These are phyloP conservation scores for Neonectria faginata DNA, from an alignment of 2,329 filamentous ascomycete species.

Conservation along the genomic window DNA sequence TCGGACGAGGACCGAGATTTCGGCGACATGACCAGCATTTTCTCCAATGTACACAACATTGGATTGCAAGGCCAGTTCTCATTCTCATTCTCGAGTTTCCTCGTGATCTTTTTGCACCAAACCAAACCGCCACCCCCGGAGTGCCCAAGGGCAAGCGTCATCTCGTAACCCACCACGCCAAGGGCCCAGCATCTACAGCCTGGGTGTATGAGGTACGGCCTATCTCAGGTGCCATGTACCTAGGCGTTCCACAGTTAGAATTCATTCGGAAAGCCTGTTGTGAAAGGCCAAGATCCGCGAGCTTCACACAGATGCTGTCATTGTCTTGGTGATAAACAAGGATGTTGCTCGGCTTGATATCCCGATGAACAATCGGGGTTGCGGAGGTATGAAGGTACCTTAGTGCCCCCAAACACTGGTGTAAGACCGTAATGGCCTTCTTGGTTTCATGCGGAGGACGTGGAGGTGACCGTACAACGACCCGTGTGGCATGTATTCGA, in stretches of 20 bases:
- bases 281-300: constrained; percentile 91
- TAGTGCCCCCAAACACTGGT: constrained; percentile 35
- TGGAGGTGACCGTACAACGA: background rate
- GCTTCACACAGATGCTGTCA: constrained; percentile 82
- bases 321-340: constrained; percentile 73
- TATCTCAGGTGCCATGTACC: constrained; percentile 91
- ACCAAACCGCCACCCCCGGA: too few relatives aligned
- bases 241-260: constrained; percentile 87
- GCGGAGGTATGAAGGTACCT: constrained; percentile 19
- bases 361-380: constrained; percentile 80
- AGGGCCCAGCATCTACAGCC: constrained; percentile 76
- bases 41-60: too few relatives aligned
- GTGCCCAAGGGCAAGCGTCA: too few relatives aligned
- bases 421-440: constrained; percentile 11
- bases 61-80: too few relatives aligned
- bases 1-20: too few relatives aligned
- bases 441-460: constrained; percentile 19
- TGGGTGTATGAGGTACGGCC: constrained; percentile 71
- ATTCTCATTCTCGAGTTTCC: too few relatives aligned
- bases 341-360: constrained; percentile 95
- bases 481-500: constrained; percentile 30
- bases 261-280: constrained; percentile 95
- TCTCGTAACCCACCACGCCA: too few relatives aligned
- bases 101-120: too few relatives aligned
- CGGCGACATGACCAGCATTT: too few relatives aligned